Evolutionary conservation across 768 basidiomycete genomes (phyloP), one percentile per base, ranked within the genome.

Genomic region (Coprinopsis cinerea): DNA sequence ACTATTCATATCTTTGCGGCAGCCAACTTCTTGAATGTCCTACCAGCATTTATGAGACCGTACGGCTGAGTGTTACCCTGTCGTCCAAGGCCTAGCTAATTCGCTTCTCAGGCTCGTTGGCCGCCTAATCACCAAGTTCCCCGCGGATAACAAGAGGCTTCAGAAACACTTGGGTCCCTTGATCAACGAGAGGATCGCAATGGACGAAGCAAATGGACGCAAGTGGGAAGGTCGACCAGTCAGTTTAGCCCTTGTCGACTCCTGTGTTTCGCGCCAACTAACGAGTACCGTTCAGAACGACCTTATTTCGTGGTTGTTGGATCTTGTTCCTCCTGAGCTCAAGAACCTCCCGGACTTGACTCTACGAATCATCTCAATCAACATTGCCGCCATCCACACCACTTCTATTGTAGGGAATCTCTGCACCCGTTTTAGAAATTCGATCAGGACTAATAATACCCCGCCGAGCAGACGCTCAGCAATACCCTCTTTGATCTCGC

Each of bases 261-360:
- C 9, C 24, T 24, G 10, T 39, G 7, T 7, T 9, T 20, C 7
- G 18, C 9, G 7, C 30, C 30, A 39, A 39, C 18, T 39, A 20
- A 39, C 9, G 20, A 43, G 10, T 9, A 23, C 20, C 5, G 20
- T 7, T 40, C 41, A 45, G 44, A 45, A 45, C 27, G 44, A 45
- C 44, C 25, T 78, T n/a, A 62, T 78, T 0, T 64, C 68, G 15
- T 80, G 75, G 75, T 60, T 77, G 10, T 63, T 78, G 30, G 74
- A 73, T 36, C 62, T 58, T 6, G 71, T 73, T 0, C 54, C 61
- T 7, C 64, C 62, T 3, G 51, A 65, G 15, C 62, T 65, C 26
- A 54, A 58, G 22, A 62, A 52, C 4, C 47, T 63, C 0, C 48
- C 56, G n/a, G 61, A 67, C 26, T 55, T 75, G 6, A 63, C 65